These are phyloP conservation scores for Physaria fendleri DNA, from an alignment of 345 rosid genomes.

Conservation along the genomic window DNA sequence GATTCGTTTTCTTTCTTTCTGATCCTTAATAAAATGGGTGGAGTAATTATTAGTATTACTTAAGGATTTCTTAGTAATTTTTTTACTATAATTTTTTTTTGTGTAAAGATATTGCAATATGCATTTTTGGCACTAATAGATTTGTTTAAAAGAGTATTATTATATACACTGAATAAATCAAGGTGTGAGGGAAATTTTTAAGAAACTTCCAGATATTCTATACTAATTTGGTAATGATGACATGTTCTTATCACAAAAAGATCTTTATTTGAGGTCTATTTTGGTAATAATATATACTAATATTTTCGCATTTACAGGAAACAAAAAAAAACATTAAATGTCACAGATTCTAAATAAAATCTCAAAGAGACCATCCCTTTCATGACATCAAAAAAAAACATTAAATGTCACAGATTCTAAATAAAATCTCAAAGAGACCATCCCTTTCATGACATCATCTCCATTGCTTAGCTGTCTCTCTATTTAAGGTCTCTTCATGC, in stretches of 20 bases:
- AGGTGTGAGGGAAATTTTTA: slow-evolving; percentile 2
- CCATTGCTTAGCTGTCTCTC: slow-evolving; percentile 31
- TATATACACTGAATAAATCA: slow-evolving; percentile 12
- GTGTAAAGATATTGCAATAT: too few species aligned
- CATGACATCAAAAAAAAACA: too few species aligned
- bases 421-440: slow-evolving; percentile 28
- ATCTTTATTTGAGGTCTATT: background rate
- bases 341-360: slow-evolving; percentile 28
- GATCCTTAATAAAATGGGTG: background rate
- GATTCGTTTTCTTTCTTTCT: background rate
- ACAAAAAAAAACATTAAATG: slow-evolving; percentile 20
- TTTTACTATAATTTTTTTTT: too few species aligned
- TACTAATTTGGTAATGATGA: slow-evolving; percentile 19
- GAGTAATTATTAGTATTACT: background rate
- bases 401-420: slow-evolving; percentile 30
- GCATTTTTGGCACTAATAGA: background rate
- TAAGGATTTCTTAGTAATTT: background rate
- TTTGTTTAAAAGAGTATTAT: background rate
- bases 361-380: slow-evolving; percentile 26
- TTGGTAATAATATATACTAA: slow-evolving; percentile 7
- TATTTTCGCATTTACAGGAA: slow-evolving; percentile 17
- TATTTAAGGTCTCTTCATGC: slow-evolving; percentile 31
- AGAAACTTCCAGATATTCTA: slow-evolving; percentile 18
- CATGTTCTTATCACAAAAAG: slow-evolving; percentile 11
- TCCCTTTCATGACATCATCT: slow-evolving; percentile 22